Base-by-base conservation (phyloP, 306 rosid genomes). In the Citrullus amarus region DNA sequence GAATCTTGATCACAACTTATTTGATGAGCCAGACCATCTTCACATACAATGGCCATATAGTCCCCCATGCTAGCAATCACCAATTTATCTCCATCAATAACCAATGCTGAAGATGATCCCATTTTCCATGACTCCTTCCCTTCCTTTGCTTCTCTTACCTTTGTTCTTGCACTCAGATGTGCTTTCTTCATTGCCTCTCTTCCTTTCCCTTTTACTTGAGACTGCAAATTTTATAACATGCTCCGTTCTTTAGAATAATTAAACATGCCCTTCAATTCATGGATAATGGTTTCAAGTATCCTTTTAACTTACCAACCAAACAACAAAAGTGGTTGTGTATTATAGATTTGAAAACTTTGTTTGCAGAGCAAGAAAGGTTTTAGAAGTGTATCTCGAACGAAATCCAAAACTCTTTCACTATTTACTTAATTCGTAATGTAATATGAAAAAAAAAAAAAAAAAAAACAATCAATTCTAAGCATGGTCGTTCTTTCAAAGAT, bases 51-150 rank as follows among this genome's bases (percentile, higher is more conserved):
- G 79, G 88, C 88, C 80, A 87, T 87, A 18, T 89, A 95, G 59
- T 88, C 84, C 34, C 98, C 98, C 85, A 88, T 87, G 84, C 79
- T 84, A 28, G 91, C 92, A 38, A 88, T 81, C 39, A 92, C 96
- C 55, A 95, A 90, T 82, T 80, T 90, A 69, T 89, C 91, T 61
- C 95, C 96, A 69, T 88, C 81, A 46, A 90, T 89, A 22, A 94
- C 84, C 81, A 92, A 83, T 5, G 63, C 97, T 34, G 93, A 88
- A 75, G 86, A 91, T 25, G 95, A 89, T 17, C 96, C 84, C 17
- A 79, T 83, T 77, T 68, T 74, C 70, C 69, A 14, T 28, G 18
- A 51, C 73, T 86, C 91, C 16, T 85, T 90, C 12, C 75, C 77
- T 80, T 79, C 76, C 25, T 78, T 28, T 43, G 48, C 74, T 73